These are phyloP conservation scores for Blastobotrys serpentis DNA, from an alignment of 1,139 yeast genomes.

Conservation along the genomic window DNA sequence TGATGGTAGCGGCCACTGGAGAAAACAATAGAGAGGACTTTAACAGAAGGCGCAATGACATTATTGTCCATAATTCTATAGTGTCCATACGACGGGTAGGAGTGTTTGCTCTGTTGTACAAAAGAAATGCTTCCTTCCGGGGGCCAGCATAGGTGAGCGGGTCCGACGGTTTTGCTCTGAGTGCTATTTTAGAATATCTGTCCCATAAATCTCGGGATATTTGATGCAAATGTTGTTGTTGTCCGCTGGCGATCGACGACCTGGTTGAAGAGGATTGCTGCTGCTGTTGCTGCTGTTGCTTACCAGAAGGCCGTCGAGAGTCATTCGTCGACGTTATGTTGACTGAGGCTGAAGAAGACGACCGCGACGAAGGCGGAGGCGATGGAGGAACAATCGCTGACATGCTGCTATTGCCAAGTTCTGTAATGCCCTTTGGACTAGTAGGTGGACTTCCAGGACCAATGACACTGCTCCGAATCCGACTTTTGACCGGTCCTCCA, in stretches of 20 bases:
- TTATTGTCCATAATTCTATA: conserved; percentile 38
- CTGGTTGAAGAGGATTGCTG: not conserved
- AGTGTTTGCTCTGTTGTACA: conserved; percentile 25
- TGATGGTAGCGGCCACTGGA: conserved; percentile 16
- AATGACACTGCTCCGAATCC: conserved; percentile 4
- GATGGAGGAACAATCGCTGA: conserved; percentile 22
- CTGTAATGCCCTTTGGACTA: not conserved
- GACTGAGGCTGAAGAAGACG: conserved; percentile 3
- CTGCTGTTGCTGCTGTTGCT: no score
- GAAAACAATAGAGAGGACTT: conserved; percentile 27
- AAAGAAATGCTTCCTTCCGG: conserved; percentile 37
- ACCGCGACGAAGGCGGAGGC: conserved; percentile 8
- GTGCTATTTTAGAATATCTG: not conserved
- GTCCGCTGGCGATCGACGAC: not conserved
- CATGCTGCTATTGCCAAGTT: not conserved
- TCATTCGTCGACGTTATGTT: not conserved
- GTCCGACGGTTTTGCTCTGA: conserved; percentile 32
- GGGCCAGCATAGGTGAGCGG: conserved; percentile 36
- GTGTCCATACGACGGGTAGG: conserved; percentile 24
- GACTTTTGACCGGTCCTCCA: not conserved
- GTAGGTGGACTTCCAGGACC: conserved; percentile 1
- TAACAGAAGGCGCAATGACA: conserved; percentile 33
- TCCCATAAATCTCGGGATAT: conserved; percentile 1
- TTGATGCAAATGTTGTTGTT: conserved; percentile 2
- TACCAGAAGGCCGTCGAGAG: not conserved